phyloP scores from a whole-genome alignment of 2,329 filamentous ascomycete species.

The Cladosporium oxysporum region DNA sequence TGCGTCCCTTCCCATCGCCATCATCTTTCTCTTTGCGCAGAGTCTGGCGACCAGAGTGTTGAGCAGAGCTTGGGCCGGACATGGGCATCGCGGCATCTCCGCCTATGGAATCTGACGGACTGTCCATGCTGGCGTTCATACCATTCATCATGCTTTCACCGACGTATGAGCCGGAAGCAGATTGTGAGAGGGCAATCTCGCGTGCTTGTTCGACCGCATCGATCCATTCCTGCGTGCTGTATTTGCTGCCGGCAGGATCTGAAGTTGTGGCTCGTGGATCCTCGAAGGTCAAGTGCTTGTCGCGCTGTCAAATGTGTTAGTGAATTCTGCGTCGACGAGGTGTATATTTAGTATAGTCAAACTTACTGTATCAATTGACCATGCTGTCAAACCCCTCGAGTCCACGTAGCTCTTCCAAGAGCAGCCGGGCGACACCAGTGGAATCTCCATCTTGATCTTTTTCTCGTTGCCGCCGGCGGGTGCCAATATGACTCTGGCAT shows the following conservation, averaged over 20 bases:
- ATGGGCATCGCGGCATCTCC: slow-evolving; percentile 46
- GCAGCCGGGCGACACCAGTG: slow-evolving; percentile 74
- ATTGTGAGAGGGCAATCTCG: slow-evolving; percentile 78
- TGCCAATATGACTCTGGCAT: slow-evolving; percentile 84
- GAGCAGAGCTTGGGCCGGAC: slow-evolving; percentile 27
- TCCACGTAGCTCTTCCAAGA: slow-evolving; percentile 79
- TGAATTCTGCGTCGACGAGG: not conserved
- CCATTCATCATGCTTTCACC: slow-evolving; percentile 47
- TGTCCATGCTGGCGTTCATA: slow-evolving; percentile 63
- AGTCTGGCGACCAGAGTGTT: slow-evolving; percentile 33
- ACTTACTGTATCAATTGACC: slow-evolving; percentile 87
- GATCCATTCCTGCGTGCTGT: slow-evolving; percentile 86
- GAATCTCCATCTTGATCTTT: slow-evolving; percentile 88
- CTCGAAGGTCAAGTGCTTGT: slow-evolving; percentile 91
- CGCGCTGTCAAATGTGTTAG: slow-evolving; percentile 59
- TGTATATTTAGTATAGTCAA: not conserved
- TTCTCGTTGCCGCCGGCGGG: slow-evolving; percentile 94
- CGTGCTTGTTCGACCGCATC: slow-evolving; percentile 83
- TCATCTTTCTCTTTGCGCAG: slow-evolving; percentile 48
- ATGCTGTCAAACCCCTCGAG: slow-evolving; percentile 82
- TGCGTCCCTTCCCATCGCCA: slow-evolving; percentile 55
- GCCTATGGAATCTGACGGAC: slow-evolving; percentile 72
- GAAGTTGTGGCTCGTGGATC: slow-evolving; percentile 74
- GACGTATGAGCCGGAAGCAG: slow-evolving; percentile 65
- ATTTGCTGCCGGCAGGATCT: slow-evolving; percentile 63